phyloP scores from a whole-genome alignment of 192 early-diverging fungal species.

The Diversispora eburnea region DNA sequence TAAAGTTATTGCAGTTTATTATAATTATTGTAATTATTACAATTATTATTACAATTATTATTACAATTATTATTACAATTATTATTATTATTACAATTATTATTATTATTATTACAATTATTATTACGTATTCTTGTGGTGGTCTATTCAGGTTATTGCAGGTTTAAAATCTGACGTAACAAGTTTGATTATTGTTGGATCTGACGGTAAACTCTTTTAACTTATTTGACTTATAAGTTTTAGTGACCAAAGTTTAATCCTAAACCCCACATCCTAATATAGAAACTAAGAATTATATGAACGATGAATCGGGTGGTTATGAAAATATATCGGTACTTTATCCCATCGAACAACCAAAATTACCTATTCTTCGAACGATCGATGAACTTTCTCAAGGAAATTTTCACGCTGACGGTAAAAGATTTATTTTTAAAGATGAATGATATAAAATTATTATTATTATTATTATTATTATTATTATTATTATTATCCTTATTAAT shows the following conservation, averaged over 20 bases:
- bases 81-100: neutral
- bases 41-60: neutral
- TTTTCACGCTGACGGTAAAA: constrained; percentile 53
- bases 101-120: neutral
- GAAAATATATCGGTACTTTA: constrained; percentile 38
- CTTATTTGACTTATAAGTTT: neutral
- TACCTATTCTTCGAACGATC: constrained; percentile 51
- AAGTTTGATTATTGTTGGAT: constrained; percentile 54
- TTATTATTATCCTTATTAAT: too few species aligned
- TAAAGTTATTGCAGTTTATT: neutral
- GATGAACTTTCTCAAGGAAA: constrained; percentile 41
- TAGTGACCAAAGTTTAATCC: neutral
- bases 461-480: constrained; percentile 6
- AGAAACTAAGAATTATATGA: constrained; percentile 58
- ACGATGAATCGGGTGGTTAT: constrained; percentile 37
- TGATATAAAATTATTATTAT: neutral
- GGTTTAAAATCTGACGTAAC: constrained; percentile 66
- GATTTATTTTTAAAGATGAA: neutral
- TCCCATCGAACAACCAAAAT: constrained; percentile 38
- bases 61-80: neutral
- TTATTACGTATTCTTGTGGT: neutral
- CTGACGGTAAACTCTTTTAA: constrained; percentile 42
- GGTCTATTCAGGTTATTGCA: constrained; percentile 50
- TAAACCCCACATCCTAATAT: neutral
- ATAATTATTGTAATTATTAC: too few species aligned